Base-by-base conservation (phyloP, 129 eudicot species). In the Arctium minus region DNA sequence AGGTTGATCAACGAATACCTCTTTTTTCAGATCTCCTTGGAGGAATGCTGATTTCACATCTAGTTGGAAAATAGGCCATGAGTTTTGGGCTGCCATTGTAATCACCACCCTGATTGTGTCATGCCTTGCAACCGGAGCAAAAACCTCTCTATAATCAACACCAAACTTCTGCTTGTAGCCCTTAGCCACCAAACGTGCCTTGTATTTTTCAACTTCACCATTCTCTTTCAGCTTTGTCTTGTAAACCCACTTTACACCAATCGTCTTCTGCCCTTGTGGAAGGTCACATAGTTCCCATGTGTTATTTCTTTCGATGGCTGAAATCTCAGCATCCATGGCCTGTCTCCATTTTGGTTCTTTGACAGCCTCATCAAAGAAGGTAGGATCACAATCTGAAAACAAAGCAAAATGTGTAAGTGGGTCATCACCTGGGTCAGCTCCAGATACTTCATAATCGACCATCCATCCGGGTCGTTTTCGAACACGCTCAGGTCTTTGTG, bases 291-390 rank as follows among this genome's bases (percentile, higher is more conserved):
- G 29, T 32, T 74, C 80, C 85, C 79, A 81, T 1, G 85, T 80
- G 56, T 81, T 35, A 12, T 81, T 81, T n/a, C 50, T 53, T 33
- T 53, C 80, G 36, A 82, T 82, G 10, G 75, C 75, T 31, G 6
- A 65, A 29, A 82, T 82, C 35, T 82, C 68, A 1, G 31, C 80
- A 62, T 82, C 72, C 80, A 82, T 82, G 0, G 85, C 85, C 10
- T 74, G 60, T 8, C 76, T 11, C 76, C 81, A 62, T 68, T 39
- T 75, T 64, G 18, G 5, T 22, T 42, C 73, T 64, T 82, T 75
- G 31, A 75, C 17, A 73, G 68, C 80, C 18, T 38, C 67, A 36
- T 38, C 74, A 40, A 82, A 82, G 1, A 15, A 0, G 11, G 29
- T 60, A 35, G 80, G 85, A 82, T 82, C 86, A 76, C 76, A 74